Evolutionary conservation across 2,329 filamentous ascomycete genomes (phyloP), one percentile per base, ranked within the genome.

Genomic region (Furcasterigmium furcatum): DNA sequence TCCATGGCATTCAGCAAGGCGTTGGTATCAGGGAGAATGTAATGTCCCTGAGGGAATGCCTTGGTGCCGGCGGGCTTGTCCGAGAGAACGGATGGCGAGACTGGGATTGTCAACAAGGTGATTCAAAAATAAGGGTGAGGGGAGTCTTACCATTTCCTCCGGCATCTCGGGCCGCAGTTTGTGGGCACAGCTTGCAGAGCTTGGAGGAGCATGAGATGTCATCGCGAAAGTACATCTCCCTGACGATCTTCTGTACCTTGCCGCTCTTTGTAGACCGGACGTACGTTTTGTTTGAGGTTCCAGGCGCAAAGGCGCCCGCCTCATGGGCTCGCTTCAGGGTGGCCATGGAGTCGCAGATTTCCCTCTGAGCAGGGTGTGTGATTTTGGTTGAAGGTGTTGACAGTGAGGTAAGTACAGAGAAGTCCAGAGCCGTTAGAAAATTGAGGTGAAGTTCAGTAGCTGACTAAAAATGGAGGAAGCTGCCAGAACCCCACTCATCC

Each of bases 171-270:
- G 39, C 22, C 10, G 39, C 39, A 10, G 73, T 80, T 39, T 82
- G 76, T 38, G 88, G 76, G 65, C 94, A 99, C 59, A 68, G 70
- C 50, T 79, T 78, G 73, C 94, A 99, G 38, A 99, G 74, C 66
- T 85, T 87, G 21, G 92, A 97, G 27, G 92, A 96, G 72, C 94
- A 99, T 41, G 94, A 92, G 60, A 99, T 97, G 65, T 99, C 94
- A 70, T 92, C 88, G 66, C 94, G 84, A 50, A 99, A 77, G 68
- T 99, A 99, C 52, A 97, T 79, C 73, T 99, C 94, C 59, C 91
- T 84, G 55, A 99, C 94, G 61, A 99, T 95, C 77, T 99, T 99
- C 68, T 97, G 94, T 49, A 97, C 92, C 73, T 96, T 96, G 67
- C 94, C 94, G 67, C 84, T 94, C 68, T 89, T 91, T 40, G 92